Conservation (phyloP, 2,329 filamentous ascomycete species). For the Trichoderma gracile region DNA sequence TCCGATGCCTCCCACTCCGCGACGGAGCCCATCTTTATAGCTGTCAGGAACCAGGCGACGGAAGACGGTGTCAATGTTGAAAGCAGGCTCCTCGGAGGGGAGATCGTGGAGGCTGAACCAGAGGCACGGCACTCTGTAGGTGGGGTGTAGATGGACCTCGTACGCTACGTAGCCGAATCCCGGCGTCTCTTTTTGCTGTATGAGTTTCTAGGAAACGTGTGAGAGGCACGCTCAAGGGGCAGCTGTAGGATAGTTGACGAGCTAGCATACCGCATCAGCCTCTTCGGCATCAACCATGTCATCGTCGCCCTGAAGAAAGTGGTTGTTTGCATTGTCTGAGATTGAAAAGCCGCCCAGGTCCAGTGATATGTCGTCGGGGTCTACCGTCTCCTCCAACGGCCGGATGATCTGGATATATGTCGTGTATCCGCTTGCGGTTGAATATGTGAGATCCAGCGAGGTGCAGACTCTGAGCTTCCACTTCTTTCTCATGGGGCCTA, state of each 20-base stretch:
- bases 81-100: slow-evolving; percentile 55
- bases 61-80: slow-evolving; percentile 70
- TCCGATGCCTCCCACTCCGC: slow-evolving; percentile 63
- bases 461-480: slow-evolving; percentile 58
- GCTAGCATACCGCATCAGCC: slow-evolving; percentile 50
- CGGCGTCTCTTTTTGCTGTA: slow-evolving; percentile 38
- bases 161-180: slow-evolving; percentile 60
- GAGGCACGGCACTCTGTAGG: slow-evolving; percentile 72
- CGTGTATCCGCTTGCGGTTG: slow-evolving; percentile 45
- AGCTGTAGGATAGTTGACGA: not conserved
- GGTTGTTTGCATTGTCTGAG: slow-evolving; percentile 31
- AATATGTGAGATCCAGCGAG: slow-evolving; percentile 50
- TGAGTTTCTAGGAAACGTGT: slow-evolving; percentile 43
- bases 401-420: slow-evolving; percentile 60
- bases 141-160: slow-evolving; percentile 73
- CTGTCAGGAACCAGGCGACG: slow-evolving; percentile 67
- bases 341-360: slow-evolving; percentile 51
- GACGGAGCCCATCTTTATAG: slow-evolving; percentile 59
- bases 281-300: slow-evolving; percentile 55
- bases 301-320: slow-evolving; percentile 40
- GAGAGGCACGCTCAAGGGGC: slow-evolving; percentile 25
- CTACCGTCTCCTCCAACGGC: slow-evolving; percentile 48
- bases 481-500: slow-evolving; percentile 54
- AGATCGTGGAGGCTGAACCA: slow-evolving; percentile 70
- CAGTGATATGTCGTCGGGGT: slow-evolving; percentile 49